Evolutionary conservation across 345 rosid genomes (phyloP).

Genomic region (Geranium brycei): DNA sequence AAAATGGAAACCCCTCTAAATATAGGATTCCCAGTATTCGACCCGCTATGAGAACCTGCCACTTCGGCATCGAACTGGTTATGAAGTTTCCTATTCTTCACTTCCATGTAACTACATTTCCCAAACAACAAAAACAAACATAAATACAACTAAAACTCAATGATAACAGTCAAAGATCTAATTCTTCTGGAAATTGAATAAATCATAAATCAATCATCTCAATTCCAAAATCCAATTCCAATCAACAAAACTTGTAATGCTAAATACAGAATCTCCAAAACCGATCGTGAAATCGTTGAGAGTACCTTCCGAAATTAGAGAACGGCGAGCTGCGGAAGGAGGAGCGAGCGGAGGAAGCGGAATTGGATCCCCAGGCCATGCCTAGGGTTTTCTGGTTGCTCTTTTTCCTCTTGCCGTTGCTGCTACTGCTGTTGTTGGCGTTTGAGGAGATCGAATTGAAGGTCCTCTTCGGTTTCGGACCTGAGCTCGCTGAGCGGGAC

Average conservation of each 20-base stretch:
- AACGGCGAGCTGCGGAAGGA: conserved; percentile 60
- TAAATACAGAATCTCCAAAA: neutral
- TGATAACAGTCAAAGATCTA: neutral
- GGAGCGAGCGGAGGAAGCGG: conserved; percentile 59
- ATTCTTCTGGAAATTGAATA: neutral
- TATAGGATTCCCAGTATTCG: conserved; percentile 34
- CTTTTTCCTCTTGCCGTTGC: conserved; percentile 9
- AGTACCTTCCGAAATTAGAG: conserved; percentile 70
- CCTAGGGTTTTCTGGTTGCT: conserved; percentile 85
- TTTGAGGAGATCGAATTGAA: conserved; percentile 33
- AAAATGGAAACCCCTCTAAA: conserved; percentile 85
- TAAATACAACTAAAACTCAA: neutral
- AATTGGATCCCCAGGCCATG: conserved; percentile 75
- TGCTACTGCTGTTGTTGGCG: conserved; percentile 15
- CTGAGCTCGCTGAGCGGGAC: conserved; percentile 32
- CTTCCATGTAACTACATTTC: conserved; percentile 59
- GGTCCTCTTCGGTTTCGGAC: conserved; percentile 48
- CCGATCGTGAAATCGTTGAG: neutral
- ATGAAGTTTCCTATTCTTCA: conserved; percentile 72
- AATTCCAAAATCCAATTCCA: neutral
- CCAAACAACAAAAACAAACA: conserved; percentile 3
- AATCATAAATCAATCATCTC: neutral
- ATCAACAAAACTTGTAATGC: neutral
- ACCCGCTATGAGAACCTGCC: conserved; percentile 22
- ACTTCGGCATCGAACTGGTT: conserved; percentile 59